Percentiles rank a stretch among this genome's conserved stretches.
Conservation (phyloP, 169 alveolate genomes). For the Plasmodium inui region DNA sequence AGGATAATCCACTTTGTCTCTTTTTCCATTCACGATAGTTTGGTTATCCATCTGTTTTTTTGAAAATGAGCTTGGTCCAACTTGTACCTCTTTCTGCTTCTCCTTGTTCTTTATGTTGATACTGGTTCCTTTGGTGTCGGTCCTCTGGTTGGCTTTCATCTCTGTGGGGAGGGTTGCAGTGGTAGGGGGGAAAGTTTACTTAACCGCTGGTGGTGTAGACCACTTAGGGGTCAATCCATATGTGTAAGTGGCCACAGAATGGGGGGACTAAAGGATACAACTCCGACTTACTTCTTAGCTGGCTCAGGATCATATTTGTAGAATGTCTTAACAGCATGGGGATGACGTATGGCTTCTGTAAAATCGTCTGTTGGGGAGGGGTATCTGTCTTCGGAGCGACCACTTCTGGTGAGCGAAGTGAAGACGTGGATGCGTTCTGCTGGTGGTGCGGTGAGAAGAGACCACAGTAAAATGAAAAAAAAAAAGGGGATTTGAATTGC, state of each 20-base stretch:
- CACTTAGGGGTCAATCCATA: background rate
- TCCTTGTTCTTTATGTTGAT: background rate
- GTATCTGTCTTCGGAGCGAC: background rate
- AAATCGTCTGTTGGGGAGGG: background rate
- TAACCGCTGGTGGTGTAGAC: background rate
- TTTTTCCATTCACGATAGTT: background rate
- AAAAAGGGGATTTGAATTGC: background rate
- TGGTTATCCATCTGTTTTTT: background rate
- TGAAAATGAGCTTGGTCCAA: background rate
- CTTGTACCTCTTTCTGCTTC: background rate
- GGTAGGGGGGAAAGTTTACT: background rate
- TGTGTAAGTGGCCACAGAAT: background rate
- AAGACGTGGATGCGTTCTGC: background rate
- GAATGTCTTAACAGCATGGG: conserved; percentile 41
- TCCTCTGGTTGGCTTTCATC: background rate
- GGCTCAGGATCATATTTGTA: conserved; percentile 66
- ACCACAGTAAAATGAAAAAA: background rate
- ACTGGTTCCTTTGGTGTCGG: background rate
- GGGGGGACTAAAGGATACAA: background rate
- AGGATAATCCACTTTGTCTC: background rate
- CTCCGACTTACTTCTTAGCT: conserved; percentile 34
- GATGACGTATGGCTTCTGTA: background rate
- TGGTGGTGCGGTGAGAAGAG: background rate
- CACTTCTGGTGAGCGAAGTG: background rate
- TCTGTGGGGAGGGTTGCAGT: background rate